Conservation (phyloP, 352 stramenopile genomes). For the Globisporangium yorkense region DNA sequence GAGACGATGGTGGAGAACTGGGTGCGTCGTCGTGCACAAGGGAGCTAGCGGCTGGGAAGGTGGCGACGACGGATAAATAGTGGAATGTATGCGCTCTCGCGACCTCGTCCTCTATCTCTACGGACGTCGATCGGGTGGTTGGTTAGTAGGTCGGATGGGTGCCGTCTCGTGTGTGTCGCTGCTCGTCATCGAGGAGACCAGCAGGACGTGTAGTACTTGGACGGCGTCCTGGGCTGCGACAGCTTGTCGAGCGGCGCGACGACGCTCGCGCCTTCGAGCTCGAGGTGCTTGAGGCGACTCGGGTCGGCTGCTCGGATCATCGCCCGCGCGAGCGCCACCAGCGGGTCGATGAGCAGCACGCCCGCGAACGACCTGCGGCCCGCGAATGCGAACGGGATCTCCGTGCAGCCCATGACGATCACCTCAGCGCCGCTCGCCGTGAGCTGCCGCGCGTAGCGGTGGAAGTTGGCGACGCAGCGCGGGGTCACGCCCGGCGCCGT, state of each 20-base stretch:
- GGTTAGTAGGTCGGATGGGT: no score
- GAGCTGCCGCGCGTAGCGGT: slow-evolving; percentile 46
- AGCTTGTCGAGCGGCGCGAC: slow-evolving; percentile 20
- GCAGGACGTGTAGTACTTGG: slow-evolving; percentile 1
- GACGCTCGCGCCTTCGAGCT: slow-evolving; percentile 9
- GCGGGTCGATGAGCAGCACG: slow-evolving; percentile 58
- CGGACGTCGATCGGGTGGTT: background rate
- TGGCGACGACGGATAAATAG: slow-evolving; percentile 4
- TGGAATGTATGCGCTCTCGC: background rate
- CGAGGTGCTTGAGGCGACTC: slow-evolving; percentile 33
- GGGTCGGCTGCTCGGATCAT: slow-evolving; percentile 64
- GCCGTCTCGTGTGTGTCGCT: no score
- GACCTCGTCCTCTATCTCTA: background rate
- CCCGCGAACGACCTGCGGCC: slow-evolving; percentile 36
- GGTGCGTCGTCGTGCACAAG: no score
- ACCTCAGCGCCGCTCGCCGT: slow-evolving; percentile 42
- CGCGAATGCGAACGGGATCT: slow-evolving; percentile 71
- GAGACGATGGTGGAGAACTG: slow-evolving; percentile 3
- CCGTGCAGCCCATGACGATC: slow-evolving; percentile 71
- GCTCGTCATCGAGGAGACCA: slow-evolving; percentile 1
- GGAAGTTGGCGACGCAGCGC: slow-evolving; percentile 50
- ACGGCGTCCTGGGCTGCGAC: background rate
- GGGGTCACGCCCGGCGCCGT: slow-evolving; percentile 49
- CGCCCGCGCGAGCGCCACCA: slow-evolving; percentile 63
- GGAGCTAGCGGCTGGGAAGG: no score